Percentiles rank a stretch among this genome's conserved stretches.
These are phyloP conservation scores for Rhizophlyctis rosea DNA, from an alignment of 192 early-diverging fungal species.

Conservation along the genomic window DNA sequence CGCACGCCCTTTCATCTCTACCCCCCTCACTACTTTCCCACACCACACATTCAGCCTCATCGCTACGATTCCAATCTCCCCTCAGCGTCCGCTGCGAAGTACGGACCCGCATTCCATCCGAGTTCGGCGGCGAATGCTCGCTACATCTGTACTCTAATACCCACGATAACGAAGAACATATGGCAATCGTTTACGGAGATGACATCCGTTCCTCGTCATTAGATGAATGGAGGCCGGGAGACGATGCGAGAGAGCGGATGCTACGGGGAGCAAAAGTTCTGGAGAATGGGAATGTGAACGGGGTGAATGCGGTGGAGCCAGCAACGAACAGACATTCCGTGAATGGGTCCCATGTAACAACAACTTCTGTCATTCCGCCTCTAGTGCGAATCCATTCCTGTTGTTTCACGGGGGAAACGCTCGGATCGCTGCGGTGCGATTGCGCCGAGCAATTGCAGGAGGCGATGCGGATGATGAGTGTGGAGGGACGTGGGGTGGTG, in stretches of 20 bases:
- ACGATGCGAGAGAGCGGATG: slow-evolving; percentile 75
- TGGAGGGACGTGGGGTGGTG: slow-evolving; percentile 84
- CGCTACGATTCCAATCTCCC: no score
- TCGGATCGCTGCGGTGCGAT: slow-evolving; percentile 87
- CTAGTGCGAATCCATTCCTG: slow-evolving; percentile 93
- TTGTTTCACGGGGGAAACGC: slow-evolving; percentile 96
- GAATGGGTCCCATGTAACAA: no score
- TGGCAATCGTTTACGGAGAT: slow-evolving; percentile 92
- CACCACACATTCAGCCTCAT: no score
- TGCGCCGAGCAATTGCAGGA: slow-evolving; percentile 91
- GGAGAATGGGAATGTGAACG: no score
- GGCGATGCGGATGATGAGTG: slow-evolving; percentile 84
- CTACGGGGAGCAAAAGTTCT: slow-evolving; percentile 70
- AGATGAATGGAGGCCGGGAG: slow-evolving; percentile 60
- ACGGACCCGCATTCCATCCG: slow-evolving; percentile 37
- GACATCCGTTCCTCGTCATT: slow-evolving; percentile 67
- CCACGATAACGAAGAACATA: slow-evolving; percentile 84
- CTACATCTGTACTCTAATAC: slow-evolving; percentile 83
- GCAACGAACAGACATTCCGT: no score
- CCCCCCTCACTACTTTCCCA: no score
- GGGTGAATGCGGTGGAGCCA: no score
- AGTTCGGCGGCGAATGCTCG: slow-evolving; percentile 30
- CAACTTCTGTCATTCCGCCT: slow-evolving; percentile 40
- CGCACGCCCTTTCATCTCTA: no score
- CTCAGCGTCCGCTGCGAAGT: slow-evolving; percentile 38